A percentile compares a stretch with the other conserved stretches of the same genome.
Evolutionary conservation across 106 monocot genomes (phyloP).

Genomic region (Alisma plantagoaquatica): DNA sequence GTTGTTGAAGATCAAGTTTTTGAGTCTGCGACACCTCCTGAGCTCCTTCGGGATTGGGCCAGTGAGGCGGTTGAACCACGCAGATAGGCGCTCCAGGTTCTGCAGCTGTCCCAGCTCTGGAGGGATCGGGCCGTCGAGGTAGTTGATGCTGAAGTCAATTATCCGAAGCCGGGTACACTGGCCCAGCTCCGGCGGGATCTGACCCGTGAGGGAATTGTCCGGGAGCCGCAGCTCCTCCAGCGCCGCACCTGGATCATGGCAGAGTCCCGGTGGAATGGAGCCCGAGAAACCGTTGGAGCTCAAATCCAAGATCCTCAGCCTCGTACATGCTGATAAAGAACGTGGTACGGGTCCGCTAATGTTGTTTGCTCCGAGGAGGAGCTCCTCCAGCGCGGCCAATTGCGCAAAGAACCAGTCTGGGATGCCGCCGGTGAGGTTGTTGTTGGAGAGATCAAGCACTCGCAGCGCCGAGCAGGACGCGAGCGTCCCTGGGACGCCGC

Average conservation of each 20-base stretch:
- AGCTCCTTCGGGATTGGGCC: constrained; percentile 54
- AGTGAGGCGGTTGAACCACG: constrained; percentile 58
- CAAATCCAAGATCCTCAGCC: constrained; percentile 49
- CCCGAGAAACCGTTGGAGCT: constrained; percentile 57
- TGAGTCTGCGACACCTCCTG: constrained; percentile 45
- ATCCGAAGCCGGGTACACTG: constrained; percentile 38
- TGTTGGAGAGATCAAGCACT: constrained; percentile 52
- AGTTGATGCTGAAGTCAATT: constrained; percentile 63
- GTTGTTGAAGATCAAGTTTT: constrained; percentile 80
- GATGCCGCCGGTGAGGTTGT: constrained; percentile 43
- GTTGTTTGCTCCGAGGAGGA: constrained; percentile 61
- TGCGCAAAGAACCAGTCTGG: constrained; percentile 21
- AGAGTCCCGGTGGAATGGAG: constrained; percentile 30
- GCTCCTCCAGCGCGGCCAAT: constrained; percentile 33
- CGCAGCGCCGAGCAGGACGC: constrained; percentile 37
- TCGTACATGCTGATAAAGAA: constrained; percentile 31
- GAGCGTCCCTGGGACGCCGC: constrained; percentile 29
- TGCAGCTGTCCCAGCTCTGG: constrained; percentile 40
- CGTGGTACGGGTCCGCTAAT: constrained; percentile 51
- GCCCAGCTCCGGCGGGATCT: constrained; percentile 34
- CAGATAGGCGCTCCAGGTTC: constrained; percentile 56
- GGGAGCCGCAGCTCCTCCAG: constrained; percentile 66
- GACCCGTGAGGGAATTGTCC: constrained; percentile 52
- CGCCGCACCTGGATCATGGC: constrained; percentile 25
- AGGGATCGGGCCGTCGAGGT: constrained; percentile 48